Conservation (phyloP, 495 filamentous ascomycete genomes). For the Aeminium ludgeri region DNA sequence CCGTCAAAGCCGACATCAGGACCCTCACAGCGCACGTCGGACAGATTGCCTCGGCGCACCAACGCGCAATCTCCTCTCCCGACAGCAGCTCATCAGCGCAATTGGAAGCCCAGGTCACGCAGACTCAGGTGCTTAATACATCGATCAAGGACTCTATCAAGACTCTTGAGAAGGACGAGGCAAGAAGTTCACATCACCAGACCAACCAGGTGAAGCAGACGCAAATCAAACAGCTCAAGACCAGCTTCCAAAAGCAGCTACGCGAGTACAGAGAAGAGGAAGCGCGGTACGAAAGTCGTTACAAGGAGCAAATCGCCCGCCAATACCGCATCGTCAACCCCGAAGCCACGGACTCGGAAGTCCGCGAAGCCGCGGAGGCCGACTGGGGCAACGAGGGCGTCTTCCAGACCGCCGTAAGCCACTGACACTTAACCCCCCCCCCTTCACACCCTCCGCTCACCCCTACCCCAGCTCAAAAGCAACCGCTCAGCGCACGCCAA, state of each 20-base stretch:
- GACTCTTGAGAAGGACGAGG: conserved; percentile 43
- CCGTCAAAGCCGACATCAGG: conserved; percentile 39
- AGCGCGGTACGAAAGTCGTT: conserved; percentile 43
- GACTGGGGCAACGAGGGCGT: conserved; percentile 61
- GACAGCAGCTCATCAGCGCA: conserved; percentile 32
- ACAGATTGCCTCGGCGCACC: conserved; percentile 41
- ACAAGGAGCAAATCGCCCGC: conserved; percentile 52
- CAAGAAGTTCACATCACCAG: conserved; percentile 37
- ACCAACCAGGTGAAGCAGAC: conserved; percentile 40
- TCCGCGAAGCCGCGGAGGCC: conserved; percentile 43
- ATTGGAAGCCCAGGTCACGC: conserved; percentile 42
- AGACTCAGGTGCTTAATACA: conserved; percentile 48
- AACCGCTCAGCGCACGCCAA: conserved; percentile 48
- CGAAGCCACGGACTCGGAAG: conserved; percentile 46
- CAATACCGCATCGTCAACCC: conserved; percentile 66
- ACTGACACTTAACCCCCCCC: too few relatives aligned
- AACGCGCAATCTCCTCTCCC: conserved; percentile 38
- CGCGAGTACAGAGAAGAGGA: conserved; percentile 49
- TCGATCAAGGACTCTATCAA: conserved; percentile 53
- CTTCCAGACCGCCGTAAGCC: conserved; percentile 57
- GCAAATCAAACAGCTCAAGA: conserved; percentile 47
- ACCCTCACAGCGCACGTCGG: conserved; percentile 37
- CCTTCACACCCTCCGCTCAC: not conserved
- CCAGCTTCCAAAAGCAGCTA: conserved; percentile 44
- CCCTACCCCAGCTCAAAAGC: conserved; percentile 39